These are phyloP conservation scores for Agapanthus africanus DNA, from an alignment of 106 monocot genomes.

Conservation along the genomic window DNA sequence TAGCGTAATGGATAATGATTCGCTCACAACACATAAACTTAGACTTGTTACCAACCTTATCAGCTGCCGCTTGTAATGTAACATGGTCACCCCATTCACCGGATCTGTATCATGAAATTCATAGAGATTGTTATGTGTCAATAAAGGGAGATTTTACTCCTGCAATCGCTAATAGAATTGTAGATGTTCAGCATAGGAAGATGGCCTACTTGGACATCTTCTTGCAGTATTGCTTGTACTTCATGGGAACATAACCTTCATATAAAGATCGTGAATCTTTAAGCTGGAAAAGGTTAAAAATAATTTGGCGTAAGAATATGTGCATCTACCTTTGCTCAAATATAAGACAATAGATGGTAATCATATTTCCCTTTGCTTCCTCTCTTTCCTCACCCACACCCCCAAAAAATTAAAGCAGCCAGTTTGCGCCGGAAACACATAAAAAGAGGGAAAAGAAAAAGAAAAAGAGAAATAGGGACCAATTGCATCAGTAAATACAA, in stretches of 20 bases:
- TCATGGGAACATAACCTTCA: conserved; percentile 99
- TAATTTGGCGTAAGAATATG: no score
- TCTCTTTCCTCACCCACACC: not conserved
- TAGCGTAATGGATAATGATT: no score
- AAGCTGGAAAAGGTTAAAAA: conserved; percentile 84
- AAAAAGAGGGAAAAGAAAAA: not conserved
- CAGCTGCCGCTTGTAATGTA: conserved; percentile 98
- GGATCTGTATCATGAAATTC: conserved; percentile 39
- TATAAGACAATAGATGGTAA: no score
- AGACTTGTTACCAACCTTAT: conserved; percentile 49
- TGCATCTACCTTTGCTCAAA: not conserved
- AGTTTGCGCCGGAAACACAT: not conserved
- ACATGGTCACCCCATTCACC: conserved; percentile 99
- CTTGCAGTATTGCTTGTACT: conserved; percentile 80
- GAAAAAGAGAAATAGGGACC: not conserved
- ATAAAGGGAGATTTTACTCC: not conserved
- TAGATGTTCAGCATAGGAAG: conserved; percentile 3
- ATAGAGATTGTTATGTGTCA: not conserved
- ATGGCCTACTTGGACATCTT: conserved; percentile 87
- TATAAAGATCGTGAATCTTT: conserved; percentile 66
- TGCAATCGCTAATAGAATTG: conserved; percentile 2
- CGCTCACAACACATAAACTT: not conserved
- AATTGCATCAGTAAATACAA: not conserved
- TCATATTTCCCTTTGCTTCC: no score
- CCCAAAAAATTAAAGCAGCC: not conserved